Conservation (phyloP, 345 rosid genomes). For the Camelina neglecta region DNA sequence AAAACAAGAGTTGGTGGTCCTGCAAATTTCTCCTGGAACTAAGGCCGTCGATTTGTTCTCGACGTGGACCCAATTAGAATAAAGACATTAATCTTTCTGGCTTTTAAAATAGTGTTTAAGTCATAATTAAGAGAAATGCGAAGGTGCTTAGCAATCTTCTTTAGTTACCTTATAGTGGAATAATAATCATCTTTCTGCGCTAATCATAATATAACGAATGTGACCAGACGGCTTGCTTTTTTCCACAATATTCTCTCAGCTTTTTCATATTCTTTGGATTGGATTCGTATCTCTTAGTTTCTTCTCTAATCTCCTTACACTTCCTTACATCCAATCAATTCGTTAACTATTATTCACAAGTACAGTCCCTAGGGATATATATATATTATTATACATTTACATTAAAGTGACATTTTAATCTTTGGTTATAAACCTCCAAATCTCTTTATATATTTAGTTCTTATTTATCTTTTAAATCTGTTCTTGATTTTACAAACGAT, state of each 20-base stretch:
- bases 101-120: background rate
- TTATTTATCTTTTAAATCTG: background rate
- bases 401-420: no score
- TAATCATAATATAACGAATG: constrained; percentile 46
- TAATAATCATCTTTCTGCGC: constrained; percentile 49
- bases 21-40: constrained; percentile 42
- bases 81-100: constrained; percentile 32
- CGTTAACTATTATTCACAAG: background rate
- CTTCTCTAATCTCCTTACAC: constrained; percentile 19
- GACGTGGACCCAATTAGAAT: constrained; percentile 19
- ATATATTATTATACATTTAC: no score
- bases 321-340: constrained; percentile 26
- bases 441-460: background rate
- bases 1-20: constrained; percentile 24
- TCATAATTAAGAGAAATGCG: background rate
- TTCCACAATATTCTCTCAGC: constrained; percentile 32
- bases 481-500: background rate
- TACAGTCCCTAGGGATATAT: background rate
- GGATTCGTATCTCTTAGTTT: constrained; percentile 41
- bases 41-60: constrained; percentile 41
- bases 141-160: constrained; percentile 41
- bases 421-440: background rate
- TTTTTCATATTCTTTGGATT: constrained; percentile 40
- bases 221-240: constrained; percentile 45
- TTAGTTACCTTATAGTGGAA: constrained; percentile 31